Evolutionary conservation across 2,329 filamentous ascomycete genomes (phyloP).

Genomic region (Cladorrhinum sp.): DNA sequence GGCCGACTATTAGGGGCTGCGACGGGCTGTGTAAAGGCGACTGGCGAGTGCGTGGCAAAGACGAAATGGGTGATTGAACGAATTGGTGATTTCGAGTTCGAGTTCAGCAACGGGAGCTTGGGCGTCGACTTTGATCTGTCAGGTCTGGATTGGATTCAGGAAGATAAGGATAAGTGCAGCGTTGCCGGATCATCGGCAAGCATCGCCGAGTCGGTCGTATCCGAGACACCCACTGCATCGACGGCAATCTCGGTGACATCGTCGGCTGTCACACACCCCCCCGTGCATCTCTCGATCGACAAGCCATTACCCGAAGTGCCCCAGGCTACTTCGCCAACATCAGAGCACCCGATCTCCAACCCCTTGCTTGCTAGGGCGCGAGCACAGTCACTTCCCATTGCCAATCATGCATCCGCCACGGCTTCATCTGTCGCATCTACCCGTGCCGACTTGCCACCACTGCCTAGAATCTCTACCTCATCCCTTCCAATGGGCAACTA

Average conservation of each 20-base stretch:
- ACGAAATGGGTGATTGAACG: slow-evolving; percentile 81
- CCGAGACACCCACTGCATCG: slow-evolving; percentile 32
- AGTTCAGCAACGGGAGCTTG: slow-evolving; percentile 58
- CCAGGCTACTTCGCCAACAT: slow-evolving; percentile 45
- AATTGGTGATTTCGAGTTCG: slow-evolving; percentile 87
- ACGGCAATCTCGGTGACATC: slow-evolving; percentile 32
- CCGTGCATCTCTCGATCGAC: slow-evolving; percentile 48
- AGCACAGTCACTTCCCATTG: slow-evolving; percentile 40
- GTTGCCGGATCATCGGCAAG: slow-evolving; percentile 36
- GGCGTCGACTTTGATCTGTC: slow-evolving; percentile 56
- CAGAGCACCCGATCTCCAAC: slow-evolving; percentile 26
- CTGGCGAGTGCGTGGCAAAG: slow-evolving; percentile 87
- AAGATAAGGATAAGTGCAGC: slow-evolving; percentile 31
- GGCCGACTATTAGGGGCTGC: slow-evolving; percentile 72
- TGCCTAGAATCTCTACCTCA: slow-evolving; percentile 56
- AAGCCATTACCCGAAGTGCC: slow-evolving; percentile 69
- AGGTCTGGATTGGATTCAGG: slow-evolving; percentile 45
- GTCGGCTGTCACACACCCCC: slow-evolving; percentile 36
- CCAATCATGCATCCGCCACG: slow-evolving; percentile 41
- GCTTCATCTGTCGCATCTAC: slow-evolving; percentile 46
- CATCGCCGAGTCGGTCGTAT: slow-evolving; percentile 37
- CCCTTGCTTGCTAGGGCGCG: slow-evolving; percentile 40
- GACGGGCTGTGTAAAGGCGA: slow-evolving; percentile 82
- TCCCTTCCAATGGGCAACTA: slow-evolving; percentile 48
- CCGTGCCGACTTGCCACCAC: slow-evolving; percentile 50